phyloP scores from a whole-genome alignment of 768 basidiomycete species.

The Trametes meyenii region DNA sequence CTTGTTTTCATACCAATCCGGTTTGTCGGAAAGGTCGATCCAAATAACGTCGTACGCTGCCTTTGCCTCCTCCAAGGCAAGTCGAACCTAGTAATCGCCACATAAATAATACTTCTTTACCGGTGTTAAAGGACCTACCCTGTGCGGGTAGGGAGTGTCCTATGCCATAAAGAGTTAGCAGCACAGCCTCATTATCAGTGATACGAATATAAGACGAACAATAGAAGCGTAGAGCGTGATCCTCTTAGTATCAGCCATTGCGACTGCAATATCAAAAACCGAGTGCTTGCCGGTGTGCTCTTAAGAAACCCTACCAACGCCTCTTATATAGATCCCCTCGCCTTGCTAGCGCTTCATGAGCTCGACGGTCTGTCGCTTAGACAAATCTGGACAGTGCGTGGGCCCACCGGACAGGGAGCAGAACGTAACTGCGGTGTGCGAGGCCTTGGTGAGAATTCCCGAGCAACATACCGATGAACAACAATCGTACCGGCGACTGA shows the following conservation, averaged over 20 bases:
- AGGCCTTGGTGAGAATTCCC: too few species aligned
- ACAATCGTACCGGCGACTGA: too few species aligned
- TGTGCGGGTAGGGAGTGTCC: not conserved
- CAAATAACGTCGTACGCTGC: slow-evolving; percentile 52
- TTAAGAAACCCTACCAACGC: not conserved
- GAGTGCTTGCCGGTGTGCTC: not conserved
- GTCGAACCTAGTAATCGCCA: slow-evolving; percentile 47
- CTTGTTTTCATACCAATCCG: slow-evolving; percentile 65
- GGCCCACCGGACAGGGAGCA: too few species aligned
- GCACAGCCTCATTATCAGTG: not conserved
- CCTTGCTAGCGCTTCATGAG: not conserved
- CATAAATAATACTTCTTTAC: not conserved
- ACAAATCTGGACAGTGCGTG: too few species aligned
- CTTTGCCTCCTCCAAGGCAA: slow-evolving; percentile 60
- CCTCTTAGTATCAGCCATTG: not conserved
- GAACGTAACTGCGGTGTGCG: too few species aligned
- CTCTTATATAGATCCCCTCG: not conserved
- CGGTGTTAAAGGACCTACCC: not conserved
- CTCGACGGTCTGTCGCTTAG: too few species aligned
- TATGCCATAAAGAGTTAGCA: not conserved
- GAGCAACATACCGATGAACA: too few species aligned
- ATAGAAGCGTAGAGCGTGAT: not conserved
- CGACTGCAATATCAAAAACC: too few species aligned
- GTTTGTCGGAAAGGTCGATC: slow-evolving; percentile 65
- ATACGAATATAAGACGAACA: not conserved